Evolutionary conservation across 139 green algal species (phyloP).

Genomic region (Chlorella sp.): DNA sequence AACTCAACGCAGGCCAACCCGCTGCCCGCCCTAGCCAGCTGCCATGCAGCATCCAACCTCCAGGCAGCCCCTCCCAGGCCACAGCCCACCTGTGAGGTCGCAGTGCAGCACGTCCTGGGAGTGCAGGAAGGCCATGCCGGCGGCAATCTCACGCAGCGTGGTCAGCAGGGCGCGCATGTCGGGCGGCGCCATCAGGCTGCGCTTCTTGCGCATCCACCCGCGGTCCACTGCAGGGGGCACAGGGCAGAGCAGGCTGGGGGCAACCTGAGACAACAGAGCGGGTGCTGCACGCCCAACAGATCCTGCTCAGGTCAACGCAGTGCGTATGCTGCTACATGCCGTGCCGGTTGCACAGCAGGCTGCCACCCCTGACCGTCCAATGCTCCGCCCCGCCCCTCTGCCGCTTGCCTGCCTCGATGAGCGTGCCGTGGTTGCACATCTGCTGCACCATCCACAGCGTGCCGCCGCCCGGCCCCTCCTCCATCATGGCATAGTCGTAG

Average conservation of each 20-base stretch:
- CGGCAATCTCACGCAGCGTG: slow-evolving; percentile 52
- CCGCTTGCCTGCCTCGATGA: slow-evolving; percentile 29
- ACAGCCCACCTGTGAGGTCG: slow-evolving; percentile 46
- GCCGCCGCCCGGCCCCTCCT: background rate
- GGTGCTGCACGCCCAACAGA: no score
- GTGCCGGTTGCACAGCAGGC: background rate
- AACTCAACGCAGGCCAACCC: no score
- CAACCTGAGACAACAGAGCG: no score
- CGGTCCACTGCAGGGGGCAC: slow-evolving; percentile 22
- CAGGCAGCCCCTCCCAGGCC: background rate
- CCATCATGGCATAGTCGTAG: slow-evolving; percentile 4
- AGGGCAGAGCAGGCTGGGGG: no score
- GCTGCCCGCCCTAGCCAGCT: no score
- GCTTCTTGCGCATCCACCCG: slow-evolving; percentile 28
- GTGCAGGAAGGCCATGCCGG: slow-evolving; percentile 58
- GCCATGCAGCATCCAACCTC: no score
- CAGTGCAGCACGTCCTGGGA: slow-evolving; percentile 53
- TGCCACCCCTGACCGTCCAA: background rate
- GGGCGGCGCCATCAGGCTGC: background rate
- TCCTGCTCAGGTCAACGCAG: no score
- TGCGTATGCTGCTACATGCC: no score
- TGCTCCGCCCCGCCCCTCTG: background rate
- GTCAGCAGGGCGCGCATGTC: slow-evolving; percentile 28
- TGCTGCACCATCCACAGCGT: slow-evolving; percentile 44
- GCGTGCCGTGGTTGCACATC: slow-evolving; percentile 38